Evolutionary conservation across 352 stramenopile genomes (phyloP), one percentile per base, ranked within the genome.

Genomic region (Globisporangium cylindrosporum): DNA sequence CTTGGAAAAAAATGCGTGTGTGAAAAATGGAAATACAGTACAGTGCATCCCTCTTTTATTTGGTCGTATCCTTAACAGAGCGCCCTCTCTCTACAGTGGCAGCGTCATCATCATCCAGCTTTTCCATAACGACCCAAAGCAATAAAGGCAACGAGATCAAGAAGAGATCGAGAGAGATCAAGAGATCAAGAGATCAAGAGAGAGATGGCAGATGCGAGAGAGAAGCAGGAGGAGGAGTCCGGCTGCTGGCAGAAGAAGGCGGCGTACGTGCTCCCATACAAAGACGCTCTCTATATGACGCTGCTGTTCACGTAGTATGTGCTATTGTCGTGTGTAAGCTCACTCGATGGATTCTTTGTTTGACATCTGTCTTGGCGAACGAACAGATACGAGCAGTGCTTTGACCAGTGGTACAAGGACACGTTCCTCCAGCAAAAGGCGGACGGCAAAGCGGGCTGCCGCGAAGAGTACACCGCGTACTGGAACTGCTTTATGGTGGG

Each of bases 321-420:
- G 29, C 29, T 46, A 46, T 46, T 14, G 34, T 14, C 10, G 34
- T 46, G 38, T 46, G 38, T 51, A 15, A n/a, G 41, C 41, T 49
- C 41, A 51, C 22, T 20, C 18, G 9, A 24, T 51, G 43, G 15
- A 22, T 49, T 49, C 15, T 22, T 51, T 22, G 43, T 24, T 51
- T 51, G 6, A 51, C 43, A 5, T 0, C n/a, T 20, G 15, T 41
- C 7, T n/a, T 60, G 49, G 24, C 27, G 61, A 34, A 9, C 7
- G 22, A 25, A 56, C 61, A 86, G 78, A 15, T 89, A 90, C 68
- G 88, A 95, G 68, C 82, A 93, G 66, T 95, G 88, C 78, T 95
- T 95, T 75, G 88, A 95, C 67, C 77, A 83, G 73, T 95, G 88
- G 88, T 95, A 94, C 74, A 91, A 85, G 57, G 76, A 94, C 43